Base-by-base conservation (phyloP, 805 yeast species). In the Blastobotrys muscicola region DNA sequence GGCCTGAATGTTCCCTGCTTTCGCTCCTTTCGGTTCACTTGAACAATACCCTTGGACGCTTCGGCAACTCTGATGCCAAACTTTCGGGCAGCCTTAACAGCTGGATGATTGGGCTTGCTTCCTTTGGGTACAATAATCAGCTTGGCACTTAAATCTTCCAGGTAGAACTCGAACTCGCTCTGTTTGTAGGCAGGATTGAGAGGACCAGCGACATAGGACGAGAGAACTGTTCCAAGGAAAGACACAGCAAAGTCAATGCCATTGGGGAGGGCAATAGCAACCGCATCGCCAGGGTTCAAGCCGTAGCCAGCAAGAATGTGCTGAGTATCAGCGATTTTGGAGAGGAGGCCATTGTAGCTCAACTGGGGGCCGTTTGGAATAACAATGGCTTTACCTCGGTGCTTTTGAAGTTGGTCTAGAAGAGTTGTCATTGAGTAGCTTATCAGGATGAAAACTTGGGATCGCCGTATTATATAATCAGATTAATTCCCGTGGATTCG, bases 141-240 rank as follows among this genome's bases (percentile, higher is more conserved):
- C 42, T 67, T 67, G 6, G 84, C 70, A 51, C 72, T 64, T 50
- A 81, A 61, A 54, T 81, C 87, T 35, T 69, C 72, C 39, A 82
- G 62, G 56, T 80, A 80, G 58, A 79, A 78, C 53, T 76, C 78
- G 56, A 78, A 76, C 60, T 81, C 89, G 30, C 61, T 51, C 51
- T 74, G 71, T 53, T 72, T 78, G 58, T 78, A 80, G 43, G 70
- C 69, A 11, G 85, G 74, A 53, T 81, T 82, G 56, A 81, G 64
- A 10, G 89, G 89, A 1, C 85, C 83, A 14, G 82, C 82, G 37
- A 80, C 66, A 50, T 73, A 66, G 1, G 76, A 72, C 26, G 75
- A 69, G 49, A 73, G 70, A 1, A 84, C 74, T 20, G 72, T 65
- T 1, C 78, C 80, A 15, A 81, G 58, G 55, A 78, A 81, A 1